Percentiles rank a stretch among this genome's conserved stretches.
phyloP scores from a whole-genome alignment of 768 basidiomycete genomes.

The Mycena maculata region DNA sequence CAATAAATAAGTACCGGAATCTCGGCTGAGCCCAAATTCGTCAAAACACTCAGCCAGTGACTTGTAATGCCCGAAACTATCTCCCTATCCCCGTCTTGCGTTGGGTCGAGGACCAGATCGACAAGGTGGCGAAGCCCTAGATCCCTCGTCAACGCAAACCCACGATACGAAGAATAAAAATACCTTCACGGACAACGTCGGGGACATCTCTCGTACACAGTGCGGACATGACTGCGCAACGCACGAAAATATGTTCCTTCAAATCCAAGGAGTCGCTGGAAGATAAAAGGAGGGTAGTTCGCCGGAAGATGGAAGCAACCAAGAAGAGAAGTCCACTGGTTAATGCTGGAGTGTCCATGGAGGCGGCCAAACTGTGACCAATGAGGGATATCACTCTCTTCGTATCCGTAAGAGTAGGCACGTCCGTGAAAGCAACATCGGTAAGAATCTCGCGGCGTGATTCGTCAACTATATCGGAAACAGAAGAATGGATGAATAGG shows the following conservation, averaged over 20 bases:
- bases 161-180: not conserved
- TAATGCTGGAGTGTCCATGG: conserved; percentile 37
- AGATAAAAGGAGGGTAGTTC: conserved; percentile 42
- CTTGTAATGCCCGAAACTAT: conserved; percentile 53
- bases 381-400: conserved; percentile 54
- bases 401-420: conserved; percentile 42
- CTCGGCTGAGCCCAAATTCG: conserved; percentile 14
- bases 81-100: conserved; percentile 49
- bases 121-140: conserved; percentile 60
- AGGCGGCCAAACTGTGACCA: conserved; percentile 46
- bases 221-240: conserved; percentile 44
- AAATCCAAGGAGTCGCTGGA: conserved; percentile 46
- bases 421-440: conserved; percentile 43
- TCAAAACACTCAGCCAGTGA: conserved; percentile 53
- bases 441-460: conserved; percentile 50
- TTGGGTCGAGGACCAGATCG: conserved; percentile 49
- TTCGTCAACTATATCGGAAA: conserved; percentile 41
- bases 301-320: conserved; percentile 50
- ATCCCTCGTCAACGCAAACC: conserved; percentile 15
- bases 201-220: conserved; percentile 48
- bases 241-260: conserved; percentile 55
- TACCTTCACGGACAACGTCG: conserved; percentile 50
- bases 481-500: conserved; percentile 53
- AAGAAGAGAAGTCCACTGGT: conserved; percentile 50
- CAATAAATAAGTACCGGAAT: conserved; percentile 22